Evolutionary conservation across 1,284 basidiomycete genomes (phyloP).

Genomic region (Mycena citricolor): DNA sequence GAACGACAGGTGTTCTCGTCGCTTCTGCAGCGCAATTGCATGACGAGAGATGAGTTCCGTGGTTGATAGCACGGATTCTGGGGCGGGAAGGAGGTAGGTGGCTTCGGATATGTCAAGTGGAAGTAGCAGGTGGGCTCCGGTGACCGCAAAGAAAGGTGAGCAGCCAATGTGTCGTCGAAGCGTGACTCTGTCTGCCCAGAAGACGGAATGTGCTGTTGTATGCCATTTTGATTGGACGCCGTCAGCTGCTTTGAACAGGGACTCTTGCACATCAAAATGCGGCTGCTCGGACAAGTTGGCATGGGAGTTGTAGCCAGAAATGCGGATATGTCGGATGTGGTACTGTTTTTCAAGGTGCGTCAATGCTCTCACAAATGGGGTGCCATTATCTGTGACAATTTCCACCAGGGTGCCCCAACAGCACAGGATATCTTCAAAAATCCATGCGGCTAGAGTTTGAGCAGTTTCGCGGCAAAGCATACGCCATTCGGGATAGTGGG

Average conservation of each 20-base stretch:
- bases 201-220: neutral
- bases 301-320: constrained; percentile 44
- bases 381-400: constrained; percentile 34
- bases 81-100: neutral
- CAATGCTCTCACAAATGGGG: constrained; percentile 32
- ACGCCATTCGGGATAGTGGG: constrained; percentile 25
- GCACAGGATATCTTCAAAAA: constrained; percentile 23
- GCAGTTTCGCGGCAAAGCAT: constrained; percentile 17
- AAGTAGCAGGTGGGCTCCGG: constrained; percentile 19
- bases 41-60: constrained; percentile 2
- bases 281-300: constrained; percentile 39
- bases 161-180: neutral
- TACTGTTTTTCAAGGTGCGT: constrained; percentile 32
- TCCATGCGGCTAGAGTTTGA: constrained; percentile 19
- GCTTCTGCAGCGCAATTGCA: constrained; percentile 1
- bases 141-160: neutral
- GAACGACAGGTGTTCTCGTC: neutral
- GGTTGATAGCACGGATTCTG: constrained; percentile 26
- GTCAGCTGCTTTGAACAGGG: constrained; percentile 36
- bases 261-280: constrained; percentile 36
- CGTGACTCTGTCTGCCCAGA: neutral
- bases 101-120: neutral
- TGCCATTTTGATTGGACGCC: constrained; percentile 25
- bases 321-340: constrained; percentile 37
- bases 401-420: constrained; percentile 24